Evolutionary conservation across 306 rosid genomes (phyloP), one percentile per base, ranked within the genome.

Genomic region (Casuarina equisetifolia): DNA sequence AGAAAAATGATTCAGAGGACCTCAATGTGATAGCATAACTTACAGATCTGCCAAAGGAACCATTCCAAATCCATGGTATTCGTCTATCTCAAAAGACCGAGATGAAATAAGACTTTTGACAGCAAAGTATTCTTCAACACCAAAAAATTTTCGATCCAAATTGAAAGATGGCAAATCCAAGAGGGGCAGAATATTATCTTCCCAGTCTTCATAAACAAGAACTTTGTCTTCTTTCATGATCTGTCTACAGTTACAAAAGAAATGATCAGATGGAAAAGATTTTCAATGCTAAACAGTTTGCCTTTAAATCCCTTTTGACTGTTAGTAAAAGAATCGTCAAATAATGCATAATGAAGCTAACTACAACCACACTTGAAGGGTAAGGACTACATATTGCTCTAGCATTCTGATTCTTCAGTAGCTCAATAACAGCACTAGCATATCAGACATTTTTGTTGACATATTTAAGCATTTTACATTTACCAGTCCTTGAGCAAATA

Each of bases 1-100:
- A 69, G 25, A 69, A 1, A 36, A 61, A n/a, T 20, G 32, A 67
- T 25, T 7, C 13, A 46, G 10, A 54, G 17, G 19, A 66, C 3
- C 32, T 13, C 55, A 70, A 45, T 44, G 45, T 19, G 61, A 20
- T 58, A 12, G 32, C 50, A 44, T 81, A 79, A 84, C 98, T 83
- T 88, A 94, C 98, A 94, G 81, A 69, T 94, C 97, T 46, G 98
- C 97, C 83, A 92, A 72, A 57, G 97, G 98, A 68, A 94, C 98
- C 98, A 94, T 92, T 76, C 98, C 98, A 68, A 50, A 86, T 75
- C 97, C 97, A 68, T 92, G 98, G 87, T 78, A 88, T 45, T 82
- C 90, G 69, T 92, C 97, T 73, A 94, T 83, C 86, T 84, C 81
- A 25, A 94, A 94, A 51, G 92, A 80, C 38, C 98, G 86, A 2